A percentile compares a stretch with the other conserved stretches of the same genome.
These are phyloP conservation scores for Ceratocystiopsis brevicomis DNA, from an alignment of 2,329 filamentous ascomycete species.

Conservation along the genomic window DNA sequence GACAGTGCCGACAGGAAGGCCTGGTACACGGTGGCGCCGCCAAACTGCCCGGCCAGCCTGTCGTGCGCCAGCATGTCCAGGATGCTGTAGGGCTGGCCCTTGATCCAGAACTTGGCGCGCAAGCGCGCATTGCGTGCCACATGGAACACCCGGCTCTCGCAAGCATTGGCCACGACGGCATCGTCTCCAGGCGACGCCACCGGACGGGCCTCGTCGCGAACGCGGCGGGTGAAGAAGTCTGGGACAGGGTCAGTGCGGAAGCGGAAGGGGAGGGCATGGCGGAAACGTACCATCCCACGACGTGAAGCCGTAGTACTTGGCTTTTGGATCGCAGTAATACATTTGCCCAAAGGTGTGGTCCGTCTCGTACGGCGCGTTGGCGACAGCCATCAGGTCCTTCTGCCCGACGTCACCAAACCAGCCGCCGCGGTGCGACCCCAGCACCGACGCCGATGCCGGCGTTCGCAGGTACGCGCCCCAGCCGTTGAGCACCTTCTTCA, in stretches of 20 bases:
- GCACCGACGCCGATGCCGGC: slow-evolving; percentile 33
- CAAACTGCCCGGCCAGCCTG: slow-evolving; percentile 32
- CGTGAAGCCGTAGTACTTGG: slow-evolving; percentile 37
- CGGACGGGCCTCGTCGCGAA: slow-evolving; percentile 35
- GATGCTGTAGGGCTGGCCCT: slow-evolving; percentile 48
- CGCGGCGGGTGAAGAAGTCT: slow-evolving; percentile 43
- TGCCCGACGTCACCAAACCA: slow-evolving; percentile 36
- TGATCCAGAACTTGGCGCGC: slow-evolving; percentile 48
- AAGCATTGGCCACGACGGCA: slow-evolving; percentile 38
- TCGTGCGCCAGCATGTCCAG: slow-evolving; percentile 44
- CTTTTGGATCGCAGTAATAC: slow-evolving; percentile 37
- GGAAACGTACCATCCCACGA: slow-evolving; percentile 41
- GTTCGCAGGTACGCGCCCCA: slow-evolving; percentile 37
- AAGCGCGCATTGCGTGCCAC: slow-evolving; percentile 29
- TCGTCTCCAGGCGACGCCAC: slow-evolving; percentile 36
- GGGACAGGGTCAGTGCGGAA: not conserved
- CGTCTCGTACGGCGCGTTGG: slow-evolving; percentile 25
- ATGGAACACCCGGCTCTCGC: slow-evolving; percentile 42
- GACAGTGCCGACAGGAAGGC: slow-evolving; percentile 48
- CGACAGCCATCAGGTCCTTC: slow-evolving; percentile 30
- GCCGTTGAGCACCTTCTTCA: slow-evolving; percentile 35
- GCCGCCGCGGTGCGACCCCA: slow-evolving; percentile 23
- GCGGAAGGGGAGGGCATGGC: not conserved
- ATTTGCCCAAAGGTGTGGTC: slow-evolving; percentile 36
- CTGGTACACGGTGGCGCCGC: slow-evolving; percentile 48